Conservation (phyloP, 2,329 filamentous ascomycete species). For the Sarocladium brachiariae region DNA sequence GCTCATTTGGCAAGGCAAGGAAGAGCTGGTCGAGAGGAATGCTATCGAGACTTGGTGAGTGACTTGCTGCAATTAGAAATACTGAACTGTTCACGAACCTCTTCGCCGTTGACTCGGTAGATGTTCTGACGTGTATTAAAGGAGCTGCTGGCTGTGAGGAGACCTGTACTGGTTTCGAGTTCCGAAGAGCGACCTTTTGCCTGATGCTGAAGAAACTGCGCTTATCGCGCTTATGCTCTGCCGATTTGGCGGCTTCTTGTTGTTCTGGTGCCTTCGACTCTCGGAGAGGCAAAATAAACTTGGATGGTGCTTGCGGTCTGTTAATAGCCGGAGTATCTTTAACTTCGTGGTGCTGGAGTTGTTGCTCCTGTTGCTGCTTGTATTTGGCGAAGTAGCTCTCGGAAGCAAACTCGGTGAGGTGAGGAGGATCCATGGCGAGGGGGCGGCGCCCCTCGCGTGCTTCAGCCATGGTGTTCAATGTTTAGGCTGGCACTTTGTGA, state of each 20-base stretch:
- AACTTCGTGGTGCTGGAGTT: constrained; percentile 15
- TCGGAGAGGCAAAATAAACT: constrained; percentile 44
- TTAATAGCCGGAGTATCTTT: neutral
- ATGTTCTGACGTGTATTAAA: constrained; percentile 14
- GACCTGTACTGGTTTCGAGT: constrained; percentile 22
- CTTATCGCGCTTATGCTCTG: constrained; percentile 34
- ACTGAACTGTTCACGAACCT: constrained; percentile 21
- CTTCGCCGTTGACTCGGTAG: constrained; percentile 23
- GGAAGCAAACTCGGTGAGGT: constrained; percentile 61
- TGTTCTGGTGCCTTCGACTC: constrained; percentile 28
- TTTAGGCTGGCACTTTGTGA: constrained; percentile 9
- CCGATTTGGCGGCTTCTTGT: constrained; percentile 20
- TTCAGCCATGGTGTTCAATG: constrained; percentile 25
- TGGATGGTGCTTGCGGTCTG: constrained; percentile 20
- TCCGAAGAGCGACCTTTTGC: constrained; percentile 29
- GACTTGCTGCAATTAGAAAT: neutral
- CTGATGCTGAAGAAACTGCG: constrained; percentile 35
- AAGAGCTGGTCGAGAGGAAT: constrained; percentile 51
- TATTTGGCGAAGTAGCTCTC: constrained; percentile 58
- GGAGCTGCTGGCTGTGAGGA: constrained; percentile 12
- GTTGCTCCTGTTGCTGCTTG: constrained; percentile 35
- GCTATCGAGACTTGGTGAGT: constrained; percentile 19
- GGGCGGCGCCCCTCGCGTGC: constrained; percentile 18
- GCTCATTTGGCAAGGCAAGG: constrained; percentile 49
- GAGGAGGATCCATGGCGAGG: constrained; percentile 51